Evolutionary conservation across 345 rosid genomes (phyloP), one percentile per base, ranked within the genome.

Genomic region (Adansonia digitata): DNA sequence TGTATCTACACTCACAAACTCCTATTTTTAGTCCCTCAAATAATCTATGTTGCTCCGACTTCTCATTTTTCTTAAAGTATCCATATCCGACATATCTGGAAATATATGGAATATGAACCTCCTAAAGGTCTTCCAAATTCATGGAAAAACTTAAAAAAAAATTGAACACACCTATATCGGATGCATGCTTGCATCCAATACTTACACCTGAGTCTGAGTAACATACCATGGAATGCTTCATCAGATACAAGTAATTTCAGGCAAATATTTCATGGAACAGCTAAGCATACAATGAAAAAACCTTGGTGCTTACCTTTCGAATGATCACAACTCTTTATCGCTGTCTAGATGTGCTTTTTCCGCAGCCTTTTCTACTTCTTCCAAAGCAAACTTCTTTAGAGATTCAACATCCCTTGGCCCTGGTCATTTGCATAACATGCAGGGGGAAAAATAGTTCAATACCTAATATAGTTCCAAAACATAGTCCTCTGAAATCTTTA

Each of bases 281-380:
- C 31, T 51, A 71, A 20, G 49, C 20, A 22, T n/a, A n/a, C 2
- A 35, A 3, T 39, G 4, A 40, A 29, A 57, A n/a, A 66, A 27
- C 15, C 10, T 34, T 31, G 37, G 27, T 45, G 74, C 20, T 27
- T 73, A 76, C 85, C 83, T 77, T 66, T 13, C 0, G 39, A 48
- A 15, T 24, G 35, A 78, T 92, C 80, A 91, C 75, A 93, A 82
- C 45, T 93, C 98, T 75, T 85, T 75, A 74, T 87, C 94, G 67
- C 37, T 61, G 70, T 80, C 93, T 49, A 84, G 80, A 77, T 84
- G 88, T 22, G 92, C 89, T 76, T 91, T 89, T 73, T 85, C 84
- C 57, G 94, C 94, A 37, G 94, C 98, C 80, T 94, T 94, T 66
- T 88, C 97, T 14, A 94, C 90, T 86, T 94, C 98, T 81, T 88